Evolutionary conservation across 805 yeast species (phyloP).

Genomic region (Saccharomycopsis sp.): DNA sequence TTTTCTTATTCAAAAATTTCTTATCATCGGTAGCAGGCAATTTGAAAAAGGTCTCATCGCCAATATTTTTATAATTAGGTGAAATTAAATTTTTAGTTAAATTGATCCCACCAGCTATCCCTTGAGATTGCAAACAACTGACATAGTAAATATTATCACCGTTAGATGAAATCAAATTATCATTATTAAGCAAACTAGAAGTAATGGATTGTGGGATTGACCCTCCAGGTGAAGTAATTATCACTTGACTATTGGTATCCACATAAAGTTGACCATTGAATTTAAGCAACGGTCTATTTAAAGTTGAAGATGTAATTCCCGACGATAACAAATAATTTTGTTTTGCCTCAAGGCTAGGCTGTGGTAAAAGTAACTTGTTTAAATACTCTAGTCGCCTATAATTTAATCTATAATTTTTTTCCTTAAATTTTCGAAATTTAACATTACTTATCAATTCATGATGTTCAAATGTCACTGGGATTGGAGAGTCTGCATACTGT

Average conservation of each 20-base stretch:
- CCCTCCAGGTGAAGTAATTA: conserved; percentile 21
- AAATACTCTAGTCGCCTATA: conserved; percentile 13
- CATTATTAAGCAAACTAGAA: conserved; percentile 17
- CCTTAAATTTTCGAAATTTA: conserved; percentile 6
- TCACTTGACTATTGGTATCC: conserved; percentile 5
- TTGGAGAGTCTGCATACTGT: conserved; percentile 5
- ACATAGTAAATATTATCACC: conserved; percentile 21
- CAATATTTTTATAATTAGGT: conserved; percentile 13
- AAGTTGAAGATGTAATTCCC: conserved; percentile 14
- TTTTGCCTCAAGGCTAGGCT: conserved; percentile 14
- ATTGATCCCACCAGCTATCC: conserved; percentile 18
- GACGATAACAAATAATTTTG: conserved; percentile 21
- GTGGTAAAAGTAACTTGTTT: conserved; percentile 9
- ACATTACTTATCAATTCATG: conserved; percentile 11
- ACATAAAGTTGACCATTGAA: conserved; percentile 3
- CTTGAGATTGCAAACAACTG: conserved; percentile 15
- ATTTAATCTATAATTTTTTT: conserved; percentile 10
- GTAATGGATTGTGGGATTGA: conserved; percentile 16
- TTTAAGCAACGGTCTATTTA: conserved; percentile 9
- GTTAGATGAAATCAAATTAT: conserved; percentile 13
- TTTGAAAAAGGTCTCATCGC: conserved; percentile 13
- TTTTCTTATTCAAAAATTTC: conserved; percentile 6
- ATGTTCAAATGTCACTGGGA: conserved; percentile 9
- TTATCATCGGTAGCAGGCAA: conserved; percentile 5
- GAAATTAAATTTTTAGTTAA: conserved; percentile 13